phyloP scores from a whole-genome alignment of 1,284 basidiomycete species.

The Phaffia rhodozyma region DNA sequence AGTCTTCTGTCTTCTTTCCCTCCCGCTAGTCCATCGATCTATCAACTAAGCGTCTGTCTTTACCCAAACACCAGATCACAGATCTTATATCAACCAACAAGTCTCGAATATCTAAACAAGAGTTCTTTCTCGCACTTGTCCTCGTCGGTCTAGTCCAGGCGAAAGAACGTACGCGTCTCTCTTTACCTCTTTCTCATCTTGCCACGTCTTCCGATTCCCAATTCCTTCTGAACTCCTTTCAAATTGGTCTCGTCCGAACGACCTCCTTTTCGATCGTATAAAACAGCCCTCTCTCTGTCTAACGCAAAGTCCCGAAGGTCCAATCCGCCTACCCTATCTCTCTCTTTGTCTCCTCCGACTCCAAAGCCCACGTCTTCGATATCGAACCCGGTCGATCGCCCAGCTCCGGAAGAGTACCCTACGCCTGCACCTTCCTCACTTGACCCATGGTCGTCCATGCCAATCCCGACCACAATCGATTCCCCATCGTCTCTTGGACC shows the following conservation, averaged over 20 bases:
- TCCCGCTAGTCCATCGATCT: not conserved
- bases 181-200: not conserved
- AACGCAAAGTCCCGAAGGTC: not conserved
- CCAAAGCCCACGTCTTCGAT: not conserved
- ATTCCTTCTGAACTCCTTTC: not conserved
- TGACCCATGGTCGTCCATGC: not conserved
- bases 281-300: constrained; percentile 2
- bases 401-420: no score
- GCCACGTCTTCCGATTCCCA: not conserved
- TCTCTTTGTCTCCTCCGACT: not conserved
- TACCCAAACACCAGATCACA: constrained; percentile 3
- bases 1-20: not conserved
- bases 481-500: not conserved
- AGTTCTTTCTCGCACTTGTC: constrained; percentile 14
- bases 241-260: no score
- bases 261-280: not conserved
- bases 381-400: not conserved
- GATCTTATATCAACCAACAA: constrained; percentile 6
- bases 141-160: constrained; percentile 14
- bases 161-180: constrained; percentile 1
- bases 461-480: not conserved
- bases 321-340: constrained; percentile 7
- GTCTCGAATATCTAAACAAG: constrained; percentile 1
- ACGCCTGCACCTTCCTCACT: not conserved
- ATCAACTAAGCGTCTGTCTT: not conserved